These are phyloP conservation scores for Penicillium ochrochloron DNA, from an alignment of 495 filamentous ascomycete genomes.

Conservation along the genomic window DNA sequence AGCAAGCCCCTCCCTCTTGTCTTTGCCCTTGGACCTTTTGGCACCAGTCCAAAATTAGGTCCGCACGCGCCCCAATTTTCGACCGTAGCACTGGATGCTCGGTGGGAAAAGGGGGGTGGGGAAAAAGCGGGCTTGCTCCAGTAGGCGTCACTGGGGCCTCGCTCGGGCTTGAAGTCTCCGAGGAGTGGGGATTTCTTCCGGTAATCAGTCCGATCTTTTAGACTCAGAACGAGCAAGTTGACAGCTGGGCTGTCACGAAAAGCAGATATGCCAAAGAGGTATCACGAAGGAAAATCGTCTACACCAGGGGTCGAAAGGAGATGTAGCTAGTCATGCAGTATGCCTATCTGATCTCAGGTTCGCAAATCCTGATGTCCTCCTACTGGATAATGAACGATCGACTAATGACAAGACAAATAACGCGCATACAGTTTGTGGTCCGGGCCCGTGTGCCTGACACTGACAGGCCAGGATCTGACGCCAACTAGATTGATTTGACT, in stretches of 20 bases:
- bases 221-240: slow-evolving; percentile 36
- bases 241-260: slow-evolving; percentile 36
- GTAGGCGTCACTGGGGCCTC: neutral
- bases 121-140: neutral
- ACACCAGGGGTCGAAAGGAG: neutral
- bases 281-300: neutral
- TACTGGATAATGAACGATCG: neutral
- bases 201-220: slow-evolving; percentile 45
- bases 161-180: slow-evolving; percentile 26
- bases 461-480: slow-evolving; percentile 9
- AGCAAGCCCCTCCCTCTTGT: neutral
- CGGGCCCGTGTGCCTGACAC: slow-evolving; percentile 11
- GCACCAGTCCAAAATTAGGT: slow-evolving; percentile 14
- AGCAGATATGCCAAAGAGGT: slow-evolving; percentile 10
- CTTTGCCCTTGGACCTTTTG: neutral
- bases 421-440: neutral
- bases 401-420: neutral
- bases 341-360: neutral
- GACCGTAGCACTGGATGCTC: neutral
- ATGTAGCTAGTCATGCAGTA: slow-evolving; percentile 1
- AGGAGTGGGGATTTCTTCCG: slow-evolving; percentile 35
- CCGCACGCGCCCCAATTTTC: slow-evolving; percentile 15
- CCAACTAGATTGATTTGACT: neutral
- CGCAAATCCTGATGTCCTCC: neutral
- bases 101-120: slow-evolving; percentile 25